phyloP scores from a whole-genome alignment of 805 yeast species.

The Nakazawaea pomicola region DNA sequence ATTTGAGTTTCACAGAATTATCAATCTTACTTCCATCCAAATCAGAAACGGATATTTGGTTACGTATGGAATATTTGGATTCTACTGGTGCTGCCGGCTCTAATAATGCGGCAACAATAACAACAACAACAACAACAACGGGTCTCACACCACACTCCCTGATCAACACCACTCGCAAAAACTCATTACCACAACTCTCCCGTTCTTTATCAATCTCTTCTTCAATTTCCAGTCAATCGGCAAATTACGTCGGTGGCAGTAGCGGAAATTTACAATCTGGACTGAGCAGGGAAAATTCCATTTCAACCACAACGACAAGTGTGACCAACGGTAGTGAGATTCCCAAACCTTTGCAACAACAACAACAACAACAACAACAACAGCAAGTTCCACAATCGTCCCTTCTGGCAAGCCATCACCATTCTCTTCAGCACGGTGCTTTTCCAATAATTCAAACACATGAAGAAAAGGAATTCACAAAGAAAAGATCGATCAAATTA shows the following conservation, averaged over 20 bases:
- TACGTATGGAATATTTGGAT: slow-evolving; percentile 48
- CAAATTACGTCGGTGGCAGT: too few relatives aligned
- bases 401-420: too few relatives aligned
- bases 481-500: slow-evolving; percentile 12
- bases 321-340: neutral
- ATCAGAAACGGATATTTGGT: slow-evolving; percentile 69
- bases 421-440: neutral
- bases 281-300: slow-evolving; percentile 9
- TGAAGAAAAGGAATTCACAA: slow-evolving; percentile 1
- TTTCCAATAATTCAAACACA: neutral
- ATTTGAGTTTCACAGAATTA: slow-evolving; percentile 66
- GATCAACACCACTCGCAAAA: slow-evolving; percentile 1
- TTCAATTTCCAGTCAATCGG: slow-evolving; percentile 9
- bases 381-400: too few relatives aligned
- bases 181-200: slow-evolving; percentile 9
- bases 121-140: too few relatives aligned
- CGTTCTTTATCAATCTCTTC: slow-evolving; percentile 11
- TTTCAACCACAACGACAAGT: neutral
- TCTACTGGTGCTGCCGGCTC: neutral
- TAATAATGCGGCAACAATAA: neutral
- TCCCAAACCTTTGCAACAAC: neutral
- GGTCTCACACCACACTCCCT: too few relatives aligned
- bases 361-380: slow-evolving; percentile 1
- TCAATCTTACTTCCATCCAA: slow-evolving; percentile 67
- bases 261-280: neutral